These are phyloP conservation scores for Monilinia fructigena DNA, from an alignment of 2,329 filamentous ascomycete genomes.

Conservation along the genomic window DNA sequence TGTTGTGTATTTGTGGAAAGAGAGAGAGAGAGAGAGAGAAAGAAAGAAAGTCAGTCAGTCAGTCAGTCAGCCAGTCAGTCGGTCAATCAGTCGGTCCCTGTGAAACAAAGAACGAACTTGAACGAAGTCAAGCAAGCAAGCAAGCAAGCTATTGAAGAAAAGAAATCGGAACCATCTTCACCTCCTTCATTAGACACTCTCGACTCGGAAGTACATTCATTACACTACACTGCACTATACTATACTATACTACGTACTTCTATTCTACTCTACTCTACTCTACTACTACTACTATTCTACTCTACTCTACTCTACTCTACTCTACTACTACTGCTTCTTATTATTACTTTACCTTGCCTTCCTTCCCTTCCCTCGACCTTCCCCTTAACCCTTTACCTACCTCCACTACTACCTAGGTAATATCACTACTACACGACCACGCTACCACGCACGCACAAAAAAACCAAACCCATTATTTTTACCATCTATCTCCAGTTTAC, in stretches of 20 bases:
- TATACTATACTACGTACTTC: not conserved
- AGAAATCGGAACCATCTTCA: constrained; percentile 9
- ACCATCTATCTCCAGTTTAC: not conserved
- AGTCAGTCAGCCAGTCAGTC: no score
- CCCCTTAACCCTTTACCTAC: not conserved
- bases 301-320: no score
- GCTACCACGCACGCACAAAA: not conserved
- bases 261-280: no score
- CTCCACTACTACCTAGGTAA: not conserved
- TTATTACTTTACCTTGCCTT: no score
- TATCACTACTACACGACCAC: not conserved
- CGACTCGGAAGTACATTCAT: not conserved
- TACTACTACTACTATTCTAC: no score
- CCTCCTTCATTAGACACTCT: not conserved
- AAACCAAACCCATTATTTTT: not conserved
- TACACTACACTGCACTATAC: not conserved
- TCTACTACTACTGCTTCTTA: no score
- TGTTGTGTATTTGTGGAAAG: not conserved
- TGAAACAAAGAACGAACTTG: not conserved
- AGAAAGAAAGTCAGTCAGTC: not conserved
- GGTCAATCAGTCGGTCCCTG: not conserved
- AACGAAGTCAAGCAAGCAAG: no score
- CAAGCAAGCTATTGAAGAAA: constrained; percentile 2
- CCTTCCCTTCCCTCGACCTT: no score
- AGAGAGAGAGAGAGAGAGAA: not conserved